Percentiles rank a stretch among this genome's conserved stretches.
These are phyloP conservation scores for Spatholobus suberectus DNA, from an alignment of 306 rosid species.

Conservation along the genomic window DNA sequence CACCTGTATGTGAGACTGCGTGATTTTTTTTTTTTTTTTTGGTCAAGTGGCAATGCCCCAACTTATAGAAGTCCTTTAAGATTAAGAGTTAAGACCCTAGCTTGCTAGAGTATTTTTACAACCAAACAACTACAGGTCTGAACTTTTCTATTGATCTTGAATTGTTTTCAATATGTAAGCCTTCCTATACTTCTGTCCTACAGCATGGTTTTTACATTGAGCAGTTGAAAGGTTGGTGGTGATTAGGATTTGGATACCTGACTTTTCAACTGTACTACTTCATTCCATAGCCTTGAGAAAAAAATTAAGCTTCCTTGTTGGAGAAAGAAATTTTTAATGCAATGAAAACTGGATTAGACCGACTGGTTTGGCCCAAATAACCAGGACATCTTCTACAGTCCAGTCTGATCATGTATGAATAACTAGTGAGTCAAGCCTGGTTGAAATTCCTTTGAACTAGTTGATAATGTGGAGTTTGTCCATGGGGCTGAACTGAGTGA, in stretches of 20 bases:
- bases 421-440: conserved; percentile 21
- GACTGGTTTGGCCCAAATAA: conserved; percentile 1
- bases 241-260: conserved; percentile 12
- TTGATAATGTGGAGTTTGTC: neutral
- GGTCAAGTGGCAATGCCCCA: conserved; percentile 35
- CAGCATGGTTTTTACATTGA: conserved; percentile 7
- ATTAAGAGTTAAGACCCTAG: conserved; percentile 25
- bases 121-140: conserved; percentile 32
- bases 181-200: conserved; percentile 18
- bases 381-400: conserved; percentile 3
- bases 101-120: conserved; percentile 39
- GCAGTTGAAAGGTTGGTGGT: conserved; percentile 24
- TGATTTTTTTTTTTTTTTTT: conserved; percentile 27
- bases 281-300: neutral
- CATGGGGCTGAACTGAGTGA: neutral
- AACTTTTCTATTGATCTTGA: conserved; percentile 33
- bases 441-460: conserved; percentile 10
- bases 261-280: conserved; percentile 4
- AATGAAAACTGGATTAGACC: neutral
- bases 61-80: conserved; percentile 29
- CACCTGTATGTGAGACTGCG: conserved; percentile 40
- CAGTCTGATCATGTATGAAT: conserved; percentile 7
- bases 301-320: neutral
- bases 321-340: conserved; percentile 12
- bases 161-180: conserved; percentile 30